Conservation (phyloP, 331 rosid genomes). For the Erythrophleum ivorense region DNA sequence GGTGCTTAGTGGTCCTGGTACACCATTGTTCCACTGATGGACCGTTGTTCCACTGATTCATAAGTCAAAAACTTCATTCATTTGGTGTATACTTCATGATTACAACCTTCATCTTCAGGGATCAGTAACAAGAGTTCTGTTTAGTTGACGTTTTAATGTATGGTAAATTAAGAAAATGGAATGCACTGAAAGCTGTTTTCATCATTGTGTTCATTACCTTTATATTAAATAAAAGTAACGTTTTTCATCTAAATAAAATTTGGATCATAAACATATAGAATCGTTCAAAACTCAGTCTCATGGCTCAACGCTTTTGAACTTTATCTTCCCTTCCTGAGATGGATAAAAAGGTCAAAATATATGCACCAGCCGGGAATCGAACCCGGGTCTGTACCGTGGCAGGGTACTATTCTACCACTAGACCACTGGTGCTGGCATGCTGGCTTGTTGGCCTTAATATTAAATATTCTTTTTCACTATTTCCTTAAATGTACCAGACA, state of each 20-base stretch:
- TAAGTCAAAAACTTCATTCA: neutral
- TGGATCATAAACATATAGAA: neutral
- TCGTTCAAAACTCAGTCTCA: neutral
- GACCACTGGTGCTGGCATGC: conserved; percentile 31
- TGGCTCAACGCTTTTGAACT: neutral
- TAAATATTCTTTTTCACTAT: no score
- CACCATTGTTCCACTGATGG: neutral
- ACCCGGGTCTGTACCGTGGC: conserved; percentile 49
- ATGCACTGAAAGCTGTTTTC: neutral
- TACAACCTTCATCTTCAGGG: neutral
- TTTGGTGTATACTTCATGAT: neutral
- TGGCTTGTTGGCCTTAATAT: no score
- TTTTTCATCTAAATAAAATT: neutral
- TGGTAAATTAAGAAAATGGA: no score
- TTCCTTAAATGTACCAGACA: no score
- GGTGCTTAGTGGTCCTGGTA: conserved; percentile 23
- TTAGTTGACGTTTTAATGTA: no score
- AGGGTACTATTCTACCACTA: conserved; percentile 52
- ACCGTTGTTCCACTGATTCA: neutral
- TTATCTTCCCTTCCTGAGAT: neutral
- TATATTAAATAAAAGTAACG: neutral
- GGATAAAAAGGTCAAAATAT: accelerated
- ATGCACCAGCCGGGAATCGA: conserved; percentile 51
- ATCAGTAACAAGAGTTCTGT: neutral
- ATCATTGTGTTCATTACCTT: neutral